Evolutionary conservation across 2,329 filamentous ascomycete genomes (phyloP).

Genomic region (Trichoderma guizhouense): DNA sequence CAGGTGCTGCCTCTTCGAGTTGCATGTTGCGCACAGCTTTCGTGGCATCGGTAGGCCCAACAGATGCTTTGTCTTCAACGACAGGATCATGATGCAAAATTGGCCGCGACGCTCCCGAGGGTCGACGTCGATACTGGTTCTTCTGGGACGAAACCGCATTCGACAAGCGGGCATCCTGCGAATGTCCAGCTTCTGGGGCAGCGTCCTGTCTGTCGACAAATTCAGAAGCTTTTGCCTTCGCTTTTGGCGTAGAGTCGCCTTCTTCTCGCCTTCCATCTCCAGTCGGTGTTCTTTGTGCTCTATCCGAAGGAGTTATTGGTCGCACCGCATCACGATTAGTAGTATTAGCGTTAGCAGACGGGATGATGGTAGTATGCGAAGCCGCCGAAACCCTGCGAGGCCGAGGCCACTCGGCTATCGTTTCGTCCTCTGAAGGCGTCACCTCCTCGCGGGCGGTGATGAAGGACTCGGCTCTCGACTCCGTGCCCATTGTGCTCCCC

Average conservation of each 20-base stretch:
- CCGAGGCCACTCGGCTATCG: constrained; percentile 41
- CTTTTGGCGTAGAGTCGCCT: constrained; percentile 40
- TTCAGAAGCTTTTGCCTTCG: constrained; percentile 48
- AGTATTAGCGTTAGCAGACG: constrained; percentile 28
- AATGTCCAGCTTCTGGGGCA: constrained; percentile 37
- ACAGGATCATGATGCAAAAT: constrained; percentile 29
- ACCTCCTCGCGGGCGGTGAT: constrained; percentile 66
- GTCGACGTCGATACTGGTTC: constrained; percentile 44
- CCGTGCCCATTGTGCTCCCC: constrained; percentile 51
- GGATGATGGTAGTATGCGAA: constrained; percentile 45
- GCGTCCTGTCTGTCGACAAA: constrained; percentile 60
- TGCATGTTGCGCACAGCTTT: constrained; percentile 47
- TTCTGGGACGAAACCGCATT: constrained; percentile 39
- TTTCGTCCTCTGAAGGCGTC: constrained; percentile 59
- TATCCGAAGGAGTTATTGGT: constrained; percentile 36
- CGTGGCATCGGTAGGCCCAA: constrained; percentile 49
- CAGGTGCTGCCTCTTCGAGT: constrained; percentile 42
- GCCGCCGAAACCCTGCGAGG: constrained; percentile 39
- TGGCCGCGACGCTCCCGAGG: constrained; percentile 23
- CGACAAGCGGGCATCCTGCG: neutral
- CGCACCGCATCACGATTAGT: constrained; percentile 22
- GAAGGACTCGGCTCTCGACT: constrained; percentile 67
- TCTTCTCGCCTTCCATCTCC: constrained; percentile 38
- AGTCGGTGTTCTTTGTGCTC: constrained; percentile 45
- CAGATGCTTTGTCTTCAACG: constrained; percentile 46